phyloP scores from a whole-genome alignment of 2,329 filamentous ascomycete genomes.

The Endoconidiophora laricicola region DNA sequence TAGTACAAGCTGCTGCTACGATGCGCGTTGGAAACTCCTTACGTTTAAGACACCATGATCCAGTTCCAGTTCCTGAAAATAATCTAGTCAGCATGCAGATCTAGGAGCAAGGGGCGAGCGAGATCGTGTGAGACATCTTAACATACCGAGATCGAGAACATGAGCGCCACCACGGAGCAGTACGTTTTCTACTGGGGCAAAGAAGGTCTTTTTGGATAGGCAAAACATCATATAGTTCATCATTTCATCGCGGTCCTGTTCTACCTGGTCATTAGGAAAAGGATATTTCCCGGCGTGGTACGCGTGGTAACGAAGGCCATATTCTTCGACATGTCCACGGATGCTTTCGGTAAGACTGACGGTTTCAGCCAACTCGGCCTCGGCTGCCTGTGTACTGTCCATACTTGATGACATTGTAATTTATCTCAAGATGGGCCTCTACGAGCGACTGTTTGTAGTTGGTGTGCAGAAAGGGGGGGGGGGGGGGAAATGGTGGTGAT shows the following conservation, averaged over 20 bases:
- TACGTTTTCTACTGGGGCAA: constrained; percentile 25
- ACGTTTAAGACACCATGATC: constrained; percentile 34
- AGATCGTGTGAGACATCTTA: constrained; percentile 16
- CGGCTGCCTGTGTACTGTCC: not conserved
- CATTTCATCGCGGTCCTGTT: constrained; percentile 26
- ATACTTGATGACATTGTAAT: not conserved
- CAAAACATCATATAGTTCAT: constrained; percentile 25
- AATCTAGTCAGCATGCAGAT: constrained; percentile 17
- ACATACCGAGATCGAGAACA: constrained; percentile 31
- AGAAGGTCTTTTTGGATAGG: constrained; percentile 25
- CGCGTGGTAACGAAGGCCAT: constrained; percentile 29
- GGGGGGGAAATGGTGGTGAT: constrained; percentile 1
- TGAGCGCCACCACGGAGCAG: constrained; percentile 23
- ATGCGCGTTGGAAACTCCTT: constrained; percentile 17
- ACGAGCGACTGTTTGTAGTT: not conserved
- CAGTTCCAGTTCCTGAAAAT: constrained; percentile 30
- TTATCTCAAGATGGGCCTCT: not conserved
- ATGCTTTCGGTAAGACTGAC: constrained; percentile 27
- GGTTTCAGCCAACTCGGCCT: constrained; percentile 17
- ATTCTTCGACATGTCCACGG: constrained; percentile 26
- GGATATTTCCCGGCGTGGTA: constrained; percentile 24
- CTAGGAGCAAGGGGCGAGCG: constrained; percentile 29
- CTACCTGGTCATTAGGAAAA: constrained; percentile 28
- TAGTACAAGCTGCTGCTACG: constrained; percentile 26
- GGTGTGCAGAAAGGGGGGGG: not conserved